Evolutionary conservation across 345 rosid species (phyloP).

Genomic region (Eucalyptus cladocalyx): DNA sequence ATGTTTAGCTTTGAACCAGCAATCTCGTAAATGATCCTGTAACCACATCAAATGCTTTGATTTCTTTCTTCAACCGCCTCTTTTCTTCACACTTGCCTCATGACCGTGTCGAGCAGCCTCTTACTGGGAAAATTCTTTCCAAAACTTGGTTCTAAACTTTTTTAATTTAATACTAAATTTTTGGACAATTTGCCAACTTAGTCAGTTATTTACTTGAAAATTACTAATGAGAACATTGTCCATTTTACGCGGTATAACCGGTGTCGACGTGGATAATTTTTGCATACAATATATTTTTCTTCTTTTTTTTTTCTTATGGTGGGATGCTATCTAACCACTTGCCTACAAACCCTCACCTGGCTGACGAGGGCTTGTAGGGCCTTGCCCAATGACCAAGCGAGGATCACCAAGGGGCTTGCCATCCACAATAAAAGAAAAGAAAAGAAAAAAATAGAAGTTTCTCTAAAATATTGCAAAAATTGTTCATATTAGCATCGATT

Average conservation of each 20-base stretch:
- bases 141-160: neutral
- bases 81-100: neutral
- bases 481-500: fast-evolving
- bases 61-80: neutral
- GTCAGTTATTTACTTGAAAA: no score
- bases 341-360: no score
- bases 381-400: no score
- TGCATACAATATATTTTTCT: no score
- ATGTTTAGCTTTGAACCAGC: neutral
- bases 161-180: neutral
- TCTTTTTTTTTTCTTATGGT: no score
- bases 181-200: no score
- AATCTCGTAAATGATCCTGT: neutral
- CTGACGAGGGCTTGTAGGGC: no score
- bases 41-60: neutral
- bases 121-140: neutral
- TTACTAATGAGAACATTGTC: no score
- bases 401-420: no score
- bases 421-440: no score
- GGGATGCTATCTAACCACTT: no score
- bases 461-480: neutral
- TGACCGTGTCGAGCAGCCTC: neutral
- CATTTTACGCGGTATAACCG: fast-evolving
- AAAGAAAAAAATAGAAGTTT: neutral
- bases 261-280: fast-evolving